Evolutionary conservation across 208 protist genomes (phyloP).

Genomic region (Naegleria lovaniensis): DNA sequence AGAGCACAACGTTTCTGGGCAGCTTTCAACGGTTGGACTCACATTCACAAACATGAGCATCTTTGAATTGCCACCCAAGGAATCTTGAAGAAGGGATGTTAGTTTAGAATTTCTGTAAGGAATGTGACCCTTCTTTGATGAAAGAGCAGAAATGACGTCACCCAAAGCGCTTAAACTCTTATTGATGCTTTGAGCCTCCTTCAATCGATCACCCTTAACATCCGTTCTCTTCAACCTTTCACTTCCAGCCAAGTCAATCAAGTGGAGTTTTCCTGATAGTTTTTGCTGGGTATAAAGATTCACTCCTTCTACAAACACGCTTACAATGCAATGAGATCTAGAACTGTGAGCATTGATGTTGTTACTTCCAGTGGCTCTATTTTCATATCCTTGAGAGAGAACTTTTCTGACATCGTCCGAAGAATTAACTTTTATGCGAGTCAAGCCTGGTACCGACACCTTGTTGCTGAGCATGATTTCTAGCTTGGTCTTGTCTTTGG

Average conservation of each 20-base stretch:
- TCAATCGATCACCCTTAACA: constrained; percentile 34
- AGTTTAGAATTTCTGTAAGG: constrained; percentile 33
- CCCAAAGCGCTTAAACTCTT: constrained; percentile 34
- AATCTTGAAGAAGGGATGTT: constrained; percentile 32
- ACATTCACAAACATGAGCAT: constrained; percentile 46
- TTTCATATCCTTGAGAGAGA: constrained; percentile 29
- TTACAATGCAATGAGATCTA: constrained; percentile 45
- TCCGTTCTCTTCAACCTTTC: constrained; percentile 33
- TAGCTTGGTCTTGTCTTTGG: constrained; percentile 27
- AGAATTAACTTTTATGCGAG: background rate
- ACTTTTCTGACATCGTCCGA: constrained; percentile 33
- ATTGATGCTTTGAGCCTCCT: constrained; percentile 37
- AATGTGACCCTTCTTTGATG: constrained; percentile 34
- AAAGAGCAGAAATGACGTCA: constrained; percentile 39
- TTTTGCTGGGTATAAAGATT: background rate
- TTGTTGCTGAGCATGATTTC: constrained; percentile 38
- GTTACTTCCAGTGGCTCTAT: constrained; percentile 32
- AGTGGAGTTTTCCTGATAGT: constrained; percentile 31
- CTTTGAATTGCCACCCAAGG: constrained; percentile 29
- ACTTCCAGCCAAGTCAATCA: constrained; percentile 42
- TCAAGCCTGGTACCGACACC: constrained; percentile 31
- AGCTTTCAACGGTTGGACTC: constrained; percentile 24
- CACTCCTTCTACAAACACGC: constrained; percentile 29
- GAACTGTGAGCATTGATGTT: constrained; percentile 39
- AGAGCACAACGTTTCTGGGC: constrained; percentile 32